Conservation (phyloP, 2,329 filamentous ascomycete genomes). For the Botrytis paeoniae region DNA sequence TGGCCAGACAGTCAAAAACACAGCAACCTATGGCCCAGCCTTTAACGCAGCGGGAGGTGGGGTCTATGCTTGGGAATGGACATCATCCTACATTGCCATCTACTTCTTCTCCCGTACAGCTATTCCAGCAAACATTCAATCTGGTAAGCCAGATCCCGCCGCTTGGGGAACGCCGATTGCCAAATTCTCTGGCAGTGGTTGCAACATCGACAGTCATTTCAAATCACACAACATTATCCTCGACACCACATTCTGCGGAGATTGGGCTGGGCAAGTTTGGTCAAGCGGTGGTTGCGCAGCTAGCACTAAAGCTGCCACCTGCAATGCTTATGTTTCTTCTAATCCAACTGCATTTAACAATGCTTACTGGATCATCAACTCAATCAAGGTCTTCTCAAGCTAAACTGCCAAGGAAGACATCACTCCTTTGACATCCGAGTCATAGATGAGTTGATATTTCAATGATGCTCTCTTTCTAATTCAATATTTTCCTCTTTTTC, state of each 20-base stretch:
- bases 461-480: background rate
- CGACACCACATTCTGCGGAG: conserved; percentile 80
- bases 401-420: conserved; percentile 21
- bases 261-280: conserved; percentile 78
- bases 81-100: conserved; percentile 64
- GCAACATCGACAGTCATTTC: conserved; percentile 71
- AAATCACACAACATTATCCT: conserved; percentile 71
- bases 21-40: conserved; percentile 59
- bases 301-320: conserved; percentile 54
- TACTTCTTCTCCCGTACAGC: conserved; percentile 73
- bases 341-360: conserved; percentile 70
- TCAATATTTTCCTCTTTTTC: background rate
- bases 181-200: conserved; percentile 65
- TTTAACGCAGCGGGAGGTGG: conserved; percentile 71
- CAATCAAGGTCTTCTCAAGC: conserved; percentile 30
- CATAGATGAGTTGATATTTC: conserved; percentile 1
- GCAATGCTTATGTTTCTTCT: conserved; percentile 66
- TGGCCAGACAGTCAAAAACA: conserved; percentile 49
- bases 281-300: conserved; percentile 54
- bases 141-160: conserved; percentile 56
- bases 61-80: conserved; percentile 77
- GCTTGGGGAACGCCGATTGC: conserved; percentile 68
- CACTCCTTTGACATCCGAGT: background rate
- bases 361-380: conserved; percentile 74
- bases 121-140: conserved; percentile 62